A percentile compares a stretch with the other conserved stretches of the same genome.
Evolutionary conservation across 331 rosid species (phyloP).

Genomic region (Arachis monticola): DNA sequence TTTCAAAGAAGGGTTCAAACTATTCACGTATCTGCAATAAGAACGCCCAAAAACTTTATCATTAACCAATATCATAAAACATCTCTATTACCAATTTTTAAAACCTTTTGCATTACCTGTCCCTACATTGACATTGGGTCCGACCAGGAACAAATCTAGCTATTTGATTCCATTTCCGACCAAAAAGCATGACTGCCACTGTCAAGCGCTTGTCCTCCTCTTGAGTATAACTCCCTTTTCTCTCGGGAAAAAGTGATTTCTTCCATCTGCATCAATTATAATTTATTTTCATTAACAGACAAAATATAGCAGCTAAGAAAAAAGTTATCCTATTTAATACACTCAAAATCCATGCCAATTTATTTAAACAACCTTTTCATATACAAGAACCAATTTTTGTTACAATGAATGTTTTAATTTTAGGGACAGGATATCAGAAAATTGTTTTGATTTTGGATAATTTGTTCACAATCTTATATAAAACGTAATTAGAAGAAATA

Average conservation of each 20-base stretch:
- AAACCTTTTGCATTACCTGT: slow-evolving; percentile 61
- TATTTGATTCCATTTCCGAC: slow-evolving; percentile 84
- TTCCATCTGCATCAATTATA: slow-evolving; percentile 70
- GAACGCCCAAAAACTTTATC: slow-evolving; percentile 36
- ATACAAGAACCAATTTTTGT: slow-evolving; percentile 9
- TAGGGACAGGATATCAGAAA: background rate
- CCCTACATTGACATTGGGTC: slow-evolving; percentile 92
- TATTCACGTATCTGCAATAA: slow-evolving; percentile 76
- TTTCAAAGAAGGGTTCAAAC: slow-evolving; percentile 81
- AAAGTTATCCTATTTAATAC: slow-evolving; percentile 16
- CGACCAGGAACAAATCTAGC: slow-evolving; percentile 91
- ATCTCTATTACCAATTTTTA: background rate
- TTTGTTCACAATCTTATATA: slow-evolving; percentile 6
- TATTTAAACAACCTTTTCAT: slow-evolving; percentile 3
- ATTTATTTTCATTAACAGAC: slow-evolving; percentile 30
- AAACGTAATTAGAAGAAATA: slow-evolving; percentile 8
- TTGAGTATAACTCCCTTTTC: slow-evolving; percentile 69
- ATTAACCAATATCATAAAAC: slow-evolving; percentile 28
- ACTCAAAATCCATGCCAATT: slow-evolving; percentile 3
- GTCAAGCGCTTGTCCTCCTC: slow-evolving; percentile 78
- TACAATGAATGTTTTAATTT: background rate
- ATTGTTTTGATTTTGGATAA: slow-evolving; percentile 10
- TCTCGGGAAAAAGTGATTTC: slow-evolving; percentile 78
- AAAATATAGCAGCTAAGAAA: slow-evolving; percentile 27
- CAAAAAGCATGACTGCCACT: slow-evolving; percentile 90